Evolutionary conservation across 345 rosid species (phyloP).

Genomic region (Camelina neglecta): DNA sequence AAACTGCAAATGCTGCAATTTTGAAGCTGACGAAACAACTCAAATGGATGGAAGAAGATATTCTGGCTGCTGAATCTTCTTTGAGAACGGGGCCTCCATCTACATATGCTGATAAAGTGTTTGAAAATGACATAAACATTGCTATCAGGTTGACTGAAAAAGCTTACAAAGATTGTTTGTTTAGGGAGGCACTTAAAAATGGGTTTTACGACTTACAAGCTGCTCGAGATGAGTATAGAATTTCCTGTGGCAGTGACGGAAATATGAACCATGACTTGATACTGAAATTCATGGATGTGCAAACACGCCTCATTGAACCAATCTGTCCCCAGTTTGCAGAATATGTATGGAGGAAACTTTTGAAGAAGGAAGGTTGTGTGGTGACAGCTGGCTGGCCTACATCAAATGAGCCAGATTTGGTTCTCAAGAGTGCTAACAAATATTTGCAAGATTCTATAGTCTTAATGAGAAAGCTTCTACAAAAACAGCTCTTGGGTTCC

Average conservation of each 20-base stretch:
- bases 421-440: constrained; percentile 81
- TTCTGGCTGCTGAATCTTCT: constrained; percentile 65
- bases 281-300: constrained; percentile 84
- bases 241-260: constrained; percentile 75
- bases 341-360: constrained; percentile 83
- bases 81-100: constrained; percentile 73
- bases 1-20: constrained; percentile 91
- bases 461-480: constrained; percentile 78
- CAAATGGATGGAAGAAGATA: constrained; percentile 85
- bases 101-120: constrained; percentile 83
- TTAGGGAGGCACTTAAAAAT: constrained; percentile 87
- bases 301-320: constrained; percentile 86
- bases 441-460: constrained; percentile 89
- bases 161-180: constrained; percentile 69
- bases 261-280: constrained; percentile 70
- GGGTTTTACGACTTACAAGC: constrained; percentile 96
- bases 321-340: constrained; percentile 94
- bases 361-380: constrained; percentile 80
- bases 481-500: constrained; percentile 68
- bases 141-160: constrained; percentile 79
- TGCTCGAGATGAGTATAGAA: constrained; percentile 90
- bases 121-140: constrained; percentile 86
- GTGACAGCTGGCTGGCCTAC: constrained; percentile 93
- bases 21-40: constrained; percentile 85
- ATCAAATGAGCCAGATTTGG: constrained; percentile 69